Evolutionary conservation across 805 yeast genomes (phyloP).

Genomic region (Starmerella floricola): DNA sequence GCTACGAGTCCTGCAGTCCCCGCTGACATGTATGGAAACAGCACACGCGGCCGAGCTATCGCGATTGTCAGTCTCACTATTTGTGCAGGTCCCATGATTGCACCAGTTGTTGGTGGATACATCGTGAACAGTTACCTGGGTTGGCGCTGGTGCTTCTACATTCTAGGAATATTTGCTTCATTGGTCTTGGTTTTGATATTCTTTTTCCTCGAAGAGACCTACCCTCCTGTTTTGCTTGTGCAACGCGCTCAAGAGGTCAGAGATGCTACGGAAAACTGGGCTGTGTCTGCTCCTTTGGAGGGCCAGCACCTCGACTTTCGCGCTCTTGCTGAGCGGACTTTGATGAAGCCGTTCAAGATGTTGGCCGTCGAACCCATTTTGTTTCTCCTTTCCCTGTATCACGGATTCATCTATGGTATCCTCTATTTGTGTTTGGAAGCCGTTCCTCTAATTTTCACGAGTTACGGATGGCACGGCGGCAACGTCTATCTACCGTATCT

Average conservation of each 20-base stretch:
- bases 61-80: slow-evolving; percentile 13
- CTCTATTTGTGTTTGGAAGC: slow-evolving; percentile 31
- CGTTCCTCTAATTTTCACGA: slow-evolving; percentile 33
- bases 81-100: slow-evolving; percentile 20
- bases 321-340: slow-evolving; percentile 31
- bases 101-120: slow-evolving; percentile 36
- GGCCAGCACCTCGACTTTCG: slow-evolving; percentile 29
- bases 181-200: slow-evolving; percentile 30
- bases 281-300: slow-evolving; percentile 40
- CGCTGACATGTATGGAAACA: slow-evolving; percentile 16
- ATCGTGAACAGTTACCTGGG: slow-evolving; percentile 62
- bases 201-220: slow-evolving; percentile 29
- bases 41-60: slow-evolving; percentile 16
- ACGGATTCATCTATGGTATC: slow-evolving; percentile 32
- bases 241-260: slow-evolving; percentile 37
- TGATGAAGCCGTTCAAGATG: slow-evolving; percentile 27
- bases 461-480: slow-evolving; percentile 50
- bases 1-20: slow-evolving; percentile 15
- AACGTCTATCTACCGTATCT: slow-evolving; percentile 68
- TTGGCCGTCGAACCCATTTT: slow-evolving; percentile 31
- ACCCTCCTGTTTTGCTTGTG: slow-evolving; percentile 29
- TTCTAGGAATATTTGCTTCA: slow-evolving; percentile 34
- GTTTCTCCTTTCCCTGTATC: slow-evolving; percentile 29
- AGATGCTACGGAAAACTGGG: slow-evolving; percentile 40
- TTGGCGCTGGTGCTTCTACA: slow-evolving; percentile 47